Percentiles rank a stretch among this genome's conserved stretches.
Evolutionary conservation across 169 alveolate species (phyloP).

Genomic region (Perkinsus olseni): DNA sequence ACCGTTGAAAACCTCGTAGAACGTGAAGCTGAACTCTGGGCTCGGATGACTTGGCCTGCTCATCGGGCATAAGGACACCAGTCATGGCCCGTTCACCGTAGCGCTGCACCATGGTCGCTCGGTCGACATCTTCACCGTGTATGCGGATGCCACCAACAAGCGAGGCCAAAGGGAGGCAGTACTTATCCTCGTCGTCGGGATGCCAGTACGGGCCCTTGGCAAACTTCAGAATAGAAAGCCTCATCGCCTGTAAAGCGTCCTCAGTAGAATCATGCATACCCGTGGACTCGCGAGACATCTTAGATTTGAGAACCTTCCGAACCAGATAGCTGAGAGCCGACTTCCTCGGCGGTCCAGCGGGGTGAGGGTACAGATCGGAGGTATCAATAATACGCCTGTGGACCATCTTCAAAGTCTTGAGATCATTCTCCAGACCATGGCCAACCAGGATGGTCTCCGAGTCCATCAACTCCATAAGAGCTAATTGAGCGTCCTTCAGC

Average conservation of each 20-base stretch:
- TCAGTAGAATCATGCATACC: slow-evolving; percentile 32
- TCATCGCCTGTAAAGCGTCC: slow-evolving; percentile 37
- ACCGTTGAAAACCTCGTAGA: slow-evolving; percentile 8
- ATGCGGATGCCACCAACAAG: slow-evolving; percentile 5
- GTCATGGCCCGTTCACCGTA: background rate
- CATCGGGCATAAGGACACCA: slow-evolving; percentile 1
- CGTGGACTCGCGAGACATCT: slow-evolving; percentile 5
- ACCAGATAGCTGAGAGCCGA: slow-evolving; percentile 28
- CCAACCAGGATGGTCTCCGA: slow-evolving; percentile 31
- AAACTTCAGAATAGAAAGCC: slow-evolving; percentile 19
- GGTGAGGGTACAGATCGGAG: slow-evolving; percentile 34
- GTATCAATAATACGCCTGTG: slow-evolving; percentile 39
- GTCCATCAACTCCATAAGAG: slow-evolving; percentile 8
- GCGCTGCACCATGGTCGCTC: background rate
- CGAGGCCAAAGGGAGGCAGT: background rate
- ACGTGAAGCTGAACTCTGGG: slow-evolving; percentile 8
- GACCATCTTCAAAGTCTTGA: slow-evolving; percentile 22
- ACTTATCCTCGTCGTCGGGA: background rate
- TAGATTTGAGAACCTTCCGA: background rate
- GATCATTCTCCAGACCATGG: slow-evolving; percentile 42
- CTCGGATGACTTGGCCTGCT: background rate
- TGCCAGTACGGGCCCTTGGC: slow-evolving; percentile 27
- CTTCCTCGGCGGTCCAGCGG: slow-evolving; percentile 4
- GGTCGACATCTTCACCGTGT: background rate
- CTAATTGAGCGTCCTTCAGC: slow-evolving; percentile 17